A percentile compares a stretch with the other conserved stretches of the same genome.
phyloP scores from a whole-genome alignment of 805 yeast species.

The Spathaspora sp. region DNA sequence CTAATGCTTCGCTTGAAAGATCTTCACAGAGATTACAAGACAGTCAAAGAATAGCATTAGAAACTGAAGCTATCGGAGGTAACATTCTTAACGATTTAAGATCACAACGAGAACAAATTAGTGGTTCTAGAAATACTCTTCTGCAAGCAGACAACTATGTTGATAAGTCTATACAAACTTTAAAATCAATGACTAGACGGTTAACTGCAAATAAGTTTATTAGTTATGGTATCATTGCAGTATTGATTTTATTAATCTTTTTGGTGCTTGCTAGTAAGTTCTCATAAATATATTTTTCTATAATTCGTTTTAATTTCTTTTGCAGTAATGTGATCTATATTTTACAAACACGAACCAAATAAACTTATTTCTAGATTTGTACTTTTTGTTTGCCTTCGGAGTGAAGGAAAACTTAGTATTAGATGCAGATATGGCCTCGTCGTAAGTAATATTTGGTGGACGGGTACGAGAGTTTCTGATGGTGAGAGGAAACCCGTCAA shows the following conservation, averaged over 20 bases:
- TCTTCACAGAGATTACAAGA: slow-evolving; percentile 81
- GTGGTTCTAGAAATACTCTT: slow-evolving; percentile 80
- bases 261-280: slow-evolving; percentile 83
- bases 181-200: slow-evolving; percentile 88
- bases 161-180: slow-evolving; percentile 81
- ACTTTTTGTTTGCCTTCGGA: no score
- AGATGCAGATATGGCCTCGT: no score
- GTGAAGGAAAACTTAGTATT: no score
- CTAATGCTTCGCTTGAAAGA: slow-evolving; percentile 77
- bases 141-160: slow-evolving; percentile 91
- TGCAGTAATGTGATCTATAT: background rate
- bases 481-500: no score
- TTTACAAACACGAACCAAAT: background rate
- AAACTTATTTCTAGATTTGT: background rate
- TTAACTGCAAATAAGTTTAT: slow-evolving; percentile 88
- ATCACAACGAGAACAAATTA: slow-evolving; percentile 89
- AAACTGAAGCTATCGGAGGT: slow-evolving; percentile 90
- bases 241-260: slow-evolving; percentile 74
- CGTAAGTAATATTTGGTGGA: no score
- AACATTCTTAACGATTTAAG: slow-evolving; percentile 83
- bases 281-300: slow-evolving; percentile 32
- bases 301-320: background rate
- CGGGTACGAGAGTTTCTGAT: no score
- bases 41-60: slow-evolving; percentile 85
- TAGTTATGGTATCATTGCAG: slow-evolving; percentile 88